Percentiles rank a stretch among this genome's conserved stretches.
phyloP scores from a whole-genome alignment of 2,329 filamentous ascomycete species.

The Claviceps capensis region DNA sequence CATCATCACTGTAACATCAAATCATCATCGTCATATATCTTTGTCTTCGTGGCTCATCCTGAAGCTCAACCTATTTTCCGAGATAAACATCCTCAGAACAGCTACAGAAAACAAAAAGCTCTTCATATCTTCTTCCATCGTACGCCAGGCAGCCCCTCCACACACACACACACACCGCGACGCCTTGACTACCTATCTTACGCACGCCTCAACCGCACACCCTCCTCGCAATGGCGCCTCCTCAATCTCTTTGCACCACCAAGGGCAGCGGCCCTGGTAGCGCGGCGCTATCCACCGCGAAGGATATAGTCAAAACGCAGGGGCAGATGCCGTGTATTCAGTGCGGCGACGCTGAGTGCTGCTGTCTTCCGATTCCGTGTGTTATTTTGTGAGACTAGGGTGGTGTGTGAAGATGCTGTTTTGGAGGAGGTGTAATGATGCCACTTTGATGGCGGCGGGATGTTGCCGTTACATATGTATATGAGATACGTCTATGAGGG shows the following conservation, averaged over 20 bases:
- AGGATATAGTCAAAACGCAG: conserved; percentile 36
- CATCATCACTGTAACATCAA: too few relatives aligned
- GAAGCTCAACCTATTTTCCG: too few relatives aligned
- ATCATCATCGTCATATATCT: too few relatives aligned
- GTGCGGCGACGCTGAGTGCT: conserved; percentile 38
- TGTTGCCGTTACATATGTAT: too few relatives aligned
- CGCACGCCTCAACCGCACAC: not conserved
- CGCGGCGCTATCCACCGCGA: conserved; percentile 33
- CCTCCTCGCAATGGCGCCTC: conserved; percentile 12
- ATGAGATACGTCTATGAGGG: too few relatives aligned
- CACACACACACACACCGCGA: not conserved
- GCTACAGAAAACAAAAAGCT: too few relatives aligned
- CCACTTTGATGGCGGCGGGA: too few relatives aligned
- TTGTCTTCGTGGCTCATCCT: too few relatives aligned
- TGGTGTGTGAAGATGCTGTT: too few relatives aligned
- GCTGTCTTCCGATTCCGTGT: conserved; percentile 41
- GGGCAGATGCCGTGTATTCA: conserved; percentile 34
- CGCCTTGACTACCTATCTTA: not conserved
- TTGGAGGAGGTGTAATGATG: not conserved
- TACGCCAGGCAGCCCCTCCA: too few relatives aligned
- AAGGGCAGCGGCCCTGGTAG: conserved; percentile 32
- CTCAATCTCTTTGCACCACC: conserved; percentile 4
- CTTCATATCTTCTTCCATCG: too few relatives aligned
- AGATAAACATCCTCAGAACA: too few relatives aligned
- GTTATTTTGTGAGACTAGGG: conserved; percentile 28